Evolutionary conservation across 106 monocot species (phyloP).

Genomic region (Dioscorea zingiberensis): DNA sequence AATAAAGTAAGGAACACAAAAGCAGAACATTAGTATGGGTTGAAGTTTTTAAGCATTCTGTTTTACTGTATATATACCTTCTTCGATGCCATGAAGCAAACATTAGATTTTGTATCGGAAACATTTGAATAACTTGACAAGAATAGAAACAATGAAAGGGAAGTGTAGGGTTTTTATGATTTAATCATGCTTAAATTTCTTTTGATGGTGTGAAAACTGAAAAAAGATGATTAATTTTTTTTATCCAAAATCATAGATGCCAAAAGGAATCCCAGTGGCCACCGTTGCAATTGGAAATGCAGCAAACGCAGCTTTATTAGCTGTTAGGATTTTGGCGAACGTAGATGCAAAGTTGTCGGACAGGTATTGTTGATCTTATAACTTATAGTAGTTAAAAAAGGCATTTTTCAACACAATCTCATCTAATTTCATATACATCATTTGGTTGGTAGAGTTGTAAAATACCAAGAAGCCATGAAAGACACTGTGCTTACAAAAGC

Average conservation of each 20-base stretch:
- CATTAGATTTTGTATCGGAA: background rate
- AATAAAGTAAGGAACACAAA: too few species aligned
- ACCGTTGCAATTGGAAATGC: slow-evolving; percentile 92
- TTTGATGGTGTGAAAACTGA: background rate
- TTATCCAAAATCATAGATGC: slow-evolving; percentile 54
- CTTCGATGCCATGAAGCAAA: background rate
- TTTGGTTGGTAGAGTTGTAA: slow-evolving; percentile 34
- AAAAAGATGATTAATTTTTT: background rate
- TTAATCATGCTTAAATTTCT: background rate
- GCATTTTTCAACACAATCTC: background rate
- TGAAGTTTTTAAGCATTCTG: background rate
- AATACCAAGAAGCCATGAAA: slow-evolving; percentile 74
- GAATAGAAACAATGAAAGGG: too few species aligned
- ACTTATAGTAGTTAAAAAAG: background rate
- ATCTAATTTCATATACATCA: background rate
- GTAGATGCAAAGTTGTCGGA: slow-evolving; percentile 56
- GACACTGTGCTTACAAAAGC: slow-evolving; percentile 65
- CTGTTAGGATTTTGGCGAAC: slow-evolving; percentile 61
- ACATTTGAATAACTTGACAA: too few species aligned
- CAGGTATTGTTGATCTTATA: slow-evolving; percentile 26
- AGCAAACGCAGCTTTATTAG: slow-evolving; percentile 79
- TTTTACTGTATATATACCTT: background rate
- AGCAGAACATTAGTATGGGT: too few species aligned
- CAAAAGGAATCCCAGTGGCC: slow-evolving; percentile 91
- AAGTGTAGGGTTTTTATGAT: background rate